phyloP scores from a whole-genome alignment of 352 stramenopile species.

The Elongisporangium prolatum region DNA sequence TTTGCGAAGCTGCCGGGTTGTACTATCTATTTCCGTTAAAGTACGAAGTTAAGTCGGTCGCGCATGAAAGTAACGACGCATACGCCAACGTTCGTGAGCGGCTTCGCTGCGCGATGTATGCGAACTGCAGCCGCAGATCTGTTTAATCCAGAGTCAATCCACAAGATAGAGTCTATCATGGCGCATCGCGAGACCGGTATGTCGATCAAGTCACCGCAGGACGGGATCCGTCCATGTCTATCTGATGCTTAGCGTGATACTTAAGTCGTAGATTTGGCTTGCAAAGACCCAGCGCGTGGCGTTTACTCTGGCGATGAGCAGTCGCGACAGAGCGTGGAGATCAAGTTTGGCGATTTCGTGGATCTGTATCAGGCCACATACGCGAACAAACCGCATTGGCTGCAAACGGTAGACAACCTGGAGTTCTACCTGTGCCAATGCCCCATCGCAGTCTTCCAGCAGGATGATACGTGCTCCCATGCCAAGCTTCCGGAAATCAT shows the following conservation, averaged over 20 bases:
- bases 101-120: constrained; percentile 36
- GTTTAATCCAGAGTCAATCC: constrained; percentile 21
- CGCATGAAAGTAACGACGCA: constrained; percentile 5
- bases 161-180: constrained; percentile 17
- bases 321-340: constrained; percentile 56
- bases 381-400: constrained; percentile 45
- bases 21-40: not conserved
- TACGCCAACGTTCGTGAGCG: constrained; percentile 17
- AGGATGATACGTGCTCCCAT: constrained; percentile 36
- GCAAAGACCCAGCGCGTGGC: constrained; percentile 33
- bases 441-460: constrained; percentile 52
- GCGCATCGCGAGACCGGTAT: constrained; percentile 32
- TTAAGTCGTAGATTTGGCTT: constrained; percentile 76
- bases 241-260: not conserved
- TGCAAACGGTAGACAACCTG: constrained; percentile 60
- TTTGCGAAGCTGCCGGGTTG: not conserved
- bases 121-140: constrained; percentile 10
- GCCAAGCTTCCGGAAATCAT: constrained; percentile 48
- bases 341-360: constrained; percentile 83
- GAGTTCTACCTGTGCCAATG: constrained; percentile 84
- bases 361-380: constrained; percentile 56
- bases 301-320: constrained; percentile 63
- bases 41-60: no score
- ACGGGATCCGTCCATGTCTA: not conserved
- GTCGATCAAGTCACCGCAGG: not conserved